Conservation (phyloP, 148 eudicot genomes). For the Amaranthus palmeri region DNA sequence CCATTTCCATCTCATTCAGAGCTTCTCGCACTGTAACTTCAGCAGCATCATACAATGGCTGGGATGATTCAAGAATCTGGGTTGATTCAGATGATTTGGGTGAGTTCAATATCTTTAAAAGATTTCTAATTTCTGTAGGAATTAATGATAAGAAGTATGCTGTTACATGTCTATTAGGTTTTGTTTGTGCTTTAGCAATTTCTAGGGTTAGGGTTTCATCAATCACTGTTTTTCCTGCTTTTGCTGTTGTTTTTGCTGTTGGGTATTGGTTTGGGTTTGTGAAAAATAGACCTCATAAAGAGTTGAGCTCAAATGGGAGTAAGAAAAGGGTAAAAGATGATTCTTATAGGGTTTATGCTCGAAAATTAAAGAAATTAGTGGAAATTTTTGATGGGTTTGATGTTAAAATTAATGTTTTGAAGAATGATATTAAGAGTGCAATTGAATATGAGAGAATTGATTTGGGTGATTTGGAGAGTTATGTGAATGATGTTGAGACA, state of each 20-base stretch:
- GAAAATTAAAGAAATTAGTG: conserved; percentile 45
- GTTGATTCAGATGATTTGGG: conserved; percentile 37
- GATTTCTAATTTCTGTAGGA: conserved; percentile 47
- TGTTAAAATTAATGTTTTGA: conserved; percentile 40
- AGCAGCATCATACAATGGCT: conserved; percentile 44
- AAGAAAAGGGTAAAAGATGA: conserved; percentile 39
- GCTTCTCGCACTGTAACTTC: conserved; percentile 33
- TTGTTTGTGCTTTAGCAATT: conserved; percentile 81
- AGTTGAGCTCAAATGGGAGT: conserved; percentile 32
- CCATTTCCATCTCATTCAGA: conserved; percentile 23
- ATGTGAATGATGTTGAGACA: conserved; percentile 46
- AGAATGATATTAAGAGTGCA: conserved; percentile 38
- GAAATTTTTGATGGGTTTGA: conserved; percentile 48
- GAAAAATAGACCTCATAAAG: conserved; percentile 42
- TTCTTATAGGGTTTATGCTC: conserved; percentile 28
- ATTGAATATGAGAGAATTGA: conserved; percentile 51
- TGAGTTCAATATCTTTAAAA: conserved; percentile 56
- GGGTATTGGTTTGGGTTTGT: conserved; percentile 82
- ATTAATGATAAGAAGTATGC: conserved; percentile 62
- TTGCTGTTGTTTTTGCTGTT: conserved; percentile 61
- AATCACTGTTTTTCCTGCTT: conserved; percentile 71
- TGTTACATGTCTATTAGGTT: conserved; percentile 69
- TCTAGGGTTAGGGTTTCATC: conserved; percentile 86
- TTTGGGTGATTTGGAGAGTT: conserved; percentile 59
- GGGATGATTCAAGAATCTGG: conserved; percentile 53